Base-by-base conservation (phyloP, 2,329 filamentous ascomycete genomes). In the Cordyceps cateniannulata region DNA sequence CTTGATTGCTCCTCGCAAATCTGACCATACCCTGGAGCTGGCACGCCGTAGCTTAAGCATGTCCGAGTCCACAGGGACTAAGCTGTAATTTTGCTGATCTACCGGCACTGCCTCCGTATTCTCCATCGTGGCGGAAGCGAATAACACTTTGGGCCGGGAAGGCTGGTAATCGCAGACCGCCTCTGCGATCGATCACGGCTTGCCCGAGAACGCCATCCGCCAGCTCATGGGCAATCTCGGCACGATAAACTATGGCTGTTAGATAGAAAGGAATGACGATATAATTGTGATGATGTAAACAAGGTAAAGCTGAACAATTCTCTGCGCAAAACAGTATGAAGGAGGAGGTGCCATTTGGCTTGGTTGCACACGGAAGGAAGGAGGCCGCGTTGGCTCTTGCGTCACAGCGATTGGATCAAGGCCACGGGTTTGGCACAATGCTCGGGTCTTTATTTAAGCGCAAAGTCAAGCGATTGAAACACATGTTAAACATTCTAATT, bases 21-120 rank as follows among this genome's bases (percentile, higher is more conserved):
- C 73, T 7, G 69, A 70, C 71, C 73, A 73, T 5, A 73, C 71
- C 38, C 65, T 70, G 12, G 71, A 69, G 38, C 69, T 66, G 7
- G 65, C 66, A 22, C 65, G 67, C 38, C 67, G 68, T n/a, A 68
- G 60, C 53, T 66, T 73, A 24, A 67, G 32, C 1, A 48, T 29
- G 3, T 60, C 59, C 20, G 54, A 51, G 12, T 49, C 40, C 22
- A 40, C 27, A 29, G 40, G 32, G 20, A 27, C 44, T 16, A 27
- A 18, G 40, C 29, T 48, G 16, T 27, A 53, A 7, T 35, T 49
- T 3, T 42, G 3, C 29, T 44, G 4, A 6, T 54, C 42, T 10
- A 25, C 16, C 5, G 50, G 24, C 3, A 7, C 29, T 22, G 58
- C 20, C 5, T 42, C 24, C 6, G 42, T 16, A 16, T 12, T 18